A percentile compares a stretch with the other conserved stretches of the same genome.
Evolutionary conservation across 441 rosid genomes (phyloP).

Genomic region (Breynia disticha): DNA sequence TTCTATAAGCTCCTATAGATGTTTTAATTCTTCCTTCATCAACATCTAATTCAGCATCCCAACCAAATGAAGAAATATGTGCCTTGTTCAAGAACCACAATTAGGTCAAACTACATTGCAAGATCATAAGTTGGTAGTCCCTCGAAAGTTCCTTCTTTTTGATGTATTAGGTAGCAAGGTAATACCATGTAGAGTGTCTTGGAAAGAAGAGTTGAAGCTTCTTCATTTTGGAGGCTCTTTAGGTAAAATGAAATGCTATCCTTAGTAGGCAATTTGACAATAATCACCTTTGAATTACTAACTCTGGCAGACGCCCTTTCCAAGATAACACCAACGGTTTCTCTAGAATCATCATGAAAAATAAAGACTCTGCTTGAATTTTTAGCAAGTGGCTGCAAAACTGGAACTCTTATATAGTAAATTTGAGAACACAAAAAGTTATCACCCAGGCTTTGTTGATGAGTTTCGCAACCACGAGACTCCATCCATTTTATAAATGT

Average conservation of each 20-base stretch:
- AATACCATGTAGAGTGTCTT: slow-evolving; percentile 92
- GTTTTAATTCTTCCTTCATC: slow-evolving; percentile 84
- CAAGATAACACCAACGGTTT: slow-evolving; percentile 92
- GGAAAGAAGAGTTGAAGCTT: slow-evolving; percentile 72
- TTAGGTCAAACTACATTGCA: slow-evolving; percentile 89
- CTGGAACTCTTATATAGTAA: slow-evolving; percentile 78
- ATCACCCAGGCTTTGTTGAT: slow-evolving; percentile 58
- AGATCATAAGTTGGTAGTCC: slow-evolving; percentile 87
- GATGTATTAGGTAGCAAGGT: slow-evolving; percentile 89
- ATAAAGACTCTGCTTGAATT: slow-evolving; percentile 90
- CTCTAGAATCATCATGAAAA: slow-evolving; percentile 95
- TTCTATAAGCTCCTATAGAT: slow-evolving; percentile 86
- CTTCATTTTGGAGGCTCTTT: slow-evolving; percentile 71
- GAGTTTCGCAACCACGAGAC: slow-evolving; percentile 67
- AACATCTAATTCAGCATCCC: slow-evolving; percentile 91
- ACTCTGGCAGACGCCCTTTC: slow-evolving; percentile 87
- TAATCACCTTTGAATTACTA: slow-evolving; percentile 73
- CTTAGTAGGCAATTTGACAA: slow-evolving; percentile 64
- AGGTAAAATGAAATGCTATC: slow-evolving; percentile 83
- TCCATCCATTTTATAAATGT: slow-evolving; percentile 83
- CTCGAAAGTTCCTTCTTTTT: slow-evolving; percentile 91
- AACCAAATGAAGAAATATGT: slow-evolving; percentile 95
- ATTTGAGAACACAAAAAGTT: slow-evolving; percentile 96
- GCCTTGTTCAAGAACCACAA: slow-evolving; percentile 95
- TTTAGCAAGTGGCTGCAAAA: slow-evolving; percentile 84